These are phyloP conservation scores for Boletus sp. DNA, from an alignment of 768 basidiomycete species.

Conservation along the genomic window DNA sequence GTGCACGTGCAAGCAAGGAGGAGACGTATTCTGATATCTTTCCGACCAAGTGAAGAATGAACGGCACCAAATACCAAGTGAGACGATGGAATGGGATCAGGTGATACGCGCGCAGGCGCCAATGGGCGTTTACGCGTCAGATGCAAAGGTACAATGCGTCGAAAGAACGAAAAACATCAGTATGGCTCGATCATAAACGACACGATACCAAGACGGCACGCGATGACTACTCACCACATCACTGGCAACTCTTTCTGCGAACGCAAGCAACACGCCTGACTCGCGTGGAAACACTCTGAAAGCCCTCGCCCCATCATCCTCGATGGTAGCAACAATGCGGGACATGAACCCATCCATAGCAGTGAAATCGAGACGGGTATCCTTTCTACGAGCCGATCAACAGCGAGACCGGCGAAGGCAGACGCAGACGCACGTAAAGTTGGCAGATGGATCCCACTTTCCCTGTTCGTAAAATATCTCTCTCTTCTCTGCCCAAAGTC, in stretches of 20 bases:
- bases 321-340: constrained; percentile 59
- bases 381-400: constrained; percentile 36
- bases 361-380: constrained; percentile 75
- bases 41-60: neutral
- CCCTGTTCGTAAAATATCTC: constrained; percentile 90
- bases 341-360: constrained; percentile 93
- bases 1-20: constrained; percentile 71
- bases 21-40: constrained; percentile 88
- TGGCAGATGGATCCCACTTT: constrained; percentile 77
- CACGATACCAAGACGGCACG: neutral
- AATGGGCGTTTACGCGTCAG: neutral
- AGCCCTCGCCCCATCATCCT: constrained; percentile 76
- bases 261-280: constrained; percentile 74
- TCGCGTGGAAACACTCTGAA: constrained; percentile 82
- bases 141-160: neutral
- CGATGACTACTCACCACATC: constrained; percentile 67
- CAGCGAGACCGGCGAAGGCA: neutral
- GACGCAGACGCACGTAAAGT: constrained; percentile 60
- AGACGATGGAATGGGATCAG: neutral
- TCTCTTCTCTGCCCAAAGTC: constrained; percentile 93
- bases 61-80: neutral
- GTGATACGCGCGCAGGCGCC: neutral
- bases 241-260: constrained; percentile 77
- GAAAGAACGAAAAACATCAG: neutral
- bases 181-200: neutral